Evolutionary conservation across 192 early-diverging fungal genomes (phyloP).

Genomic region (Pilobolus umbonatus): DNA sequence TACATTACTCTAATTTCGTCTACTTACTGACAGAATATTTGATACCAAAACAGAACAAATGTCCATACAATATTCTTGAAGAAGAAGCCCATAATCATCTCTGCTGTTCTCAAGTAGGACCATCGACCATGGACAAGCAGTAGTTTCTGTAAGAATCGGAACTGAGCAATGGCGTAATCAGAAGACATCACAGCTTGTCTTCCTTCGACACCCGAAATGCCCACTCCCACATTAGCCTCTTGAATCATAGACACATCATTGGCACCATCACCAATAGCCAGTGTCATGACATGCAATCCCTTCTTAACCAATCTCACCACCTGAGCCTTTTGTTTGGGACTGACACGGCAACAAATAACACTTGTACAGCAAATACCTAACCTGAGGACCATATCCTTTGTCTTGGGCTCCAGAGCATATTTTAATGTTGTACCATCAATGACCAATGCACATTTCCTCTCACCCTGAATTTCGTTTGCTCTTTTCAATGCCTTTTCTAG

Average conservation of each 20-base stretch:
- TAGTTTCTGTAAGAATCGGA: slow-evolving; percentile 81
- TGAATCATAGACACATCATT: slow-evolving; percentile 99
- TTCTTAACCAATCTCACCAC: slow-evolving; percentile 86
- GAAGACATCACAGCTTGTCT: slow-evolving; percentile 90
- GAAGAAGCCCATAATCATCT: slow-evolving; percentile 90
- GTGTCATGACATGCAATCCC: slow-evolving; percentile 76
- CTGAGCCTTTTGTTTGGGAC: slow-evolving; percentile 92
- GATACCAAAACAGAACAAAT: slow-evolving; percentile 86
- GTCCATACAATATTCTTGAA: slow-evolving; percentile 96
- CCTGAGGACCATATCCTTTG: slow-evolving; percentile 57
- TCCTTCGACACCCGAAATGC: slow-evolving; percentile 94
- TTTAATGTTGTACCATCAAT: slow-evolving; percentile 92
- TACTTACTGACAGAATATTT: slow-evolving; percentile 75
- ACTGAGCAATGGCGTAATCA: slow-evolving; percentile 93
- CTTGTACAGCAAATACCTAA: slow-evolving; percentile 78
- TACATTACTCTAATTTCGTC: background rate
- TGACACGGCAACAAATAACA: slow-evolving; percentile 94
- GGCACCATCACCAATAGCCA: slow-evolving; percentile 97
- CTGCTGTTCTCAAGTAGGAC: slow-evolving; percentile 79
- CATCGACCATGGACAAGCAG: slow-evolving; percentile 92
- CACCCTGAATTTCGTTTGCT: slow-evolving; percentile 25
- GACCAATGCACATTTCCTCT: slow-evolving; percentile 56
- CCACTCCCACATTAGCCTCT: slow-evolving; percentile 91
- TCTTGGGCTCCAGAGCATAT: slow-evolving; percentile 62
- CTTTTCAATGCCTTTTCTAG: slow-evolving; percentile 63